phyloP scores from a whole-genome alignment of 75 land plant genomes.

The Chamaecyparis obtusa region DNA sequence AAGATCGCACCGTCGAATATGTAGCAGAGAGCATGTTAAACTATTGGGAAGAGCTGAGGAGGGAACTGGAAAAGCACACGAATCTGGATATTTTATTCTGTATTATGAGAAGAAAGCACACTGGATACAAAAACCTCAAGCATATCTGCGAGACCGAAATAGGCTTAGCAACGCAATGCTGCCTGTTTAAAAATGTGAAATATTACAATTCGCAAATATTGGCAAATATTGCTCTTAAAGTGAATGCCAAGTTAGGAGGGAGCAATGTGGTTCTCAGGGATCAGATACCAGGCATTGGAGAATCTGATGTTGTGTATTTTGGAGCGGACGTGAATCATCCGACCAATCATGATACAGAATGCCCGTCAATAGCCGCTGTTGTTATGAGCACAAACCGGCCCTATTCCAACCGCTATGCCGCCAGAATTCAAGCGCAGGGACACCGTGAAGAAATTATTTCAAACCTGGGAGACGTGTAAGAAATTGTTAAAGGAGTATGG shows the following conservation, averaged over 20 bases:
- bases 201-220: slow-evolving; percentile 20
- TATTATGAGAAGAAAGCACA: slow-evolving; percentile 32
- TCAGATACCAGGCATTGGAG: too few relatives aligned
- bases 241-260: slow-evolving; percentile 64
- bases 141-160: slow-evolving; percentile 40
- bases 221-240: slow-evolving; percentile 47
- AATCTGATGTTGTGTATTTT: slow-evolving; percentile 20
- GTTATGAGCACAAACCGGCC: slow-evolving; percentile 49
- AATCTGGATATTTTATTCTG: slow-evolving; percentile 44
- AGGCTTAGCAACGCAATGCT: slow-evolving; percentile 65
- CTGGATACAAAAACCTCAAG: slow-evolving; percentile 56
- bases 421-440: slow-evolving; percentile 28
- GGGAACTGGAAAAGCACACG: too few relatives aligned
- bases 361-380: slow-evolving; percentile 60
- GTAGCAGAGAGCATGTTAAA: too few relatives aligned
- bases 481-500: slow-evolving; percentile 25
- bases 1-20: too few relatives aligned
- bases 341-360: slow-evolving; percentile 2
- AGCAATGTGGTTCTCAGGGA: slow-evolving; percentile 26
- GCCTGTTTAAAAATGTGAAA: slow-evolving; percentile 17
- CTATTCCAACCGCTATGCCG: slow-evolving; percentile 36
- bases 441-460: slow-evolving; percentile 34
- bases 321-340: slow-evolving; percentile 76
- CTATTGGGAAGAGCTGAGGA: too few relatives aligned
- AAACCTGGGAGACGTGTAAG: slow-evolving; percentile 24